phyloP scores from a whole-genome alignment of 805 yeast genomes.

The Wickerhamomyces silvicola region DNA sequence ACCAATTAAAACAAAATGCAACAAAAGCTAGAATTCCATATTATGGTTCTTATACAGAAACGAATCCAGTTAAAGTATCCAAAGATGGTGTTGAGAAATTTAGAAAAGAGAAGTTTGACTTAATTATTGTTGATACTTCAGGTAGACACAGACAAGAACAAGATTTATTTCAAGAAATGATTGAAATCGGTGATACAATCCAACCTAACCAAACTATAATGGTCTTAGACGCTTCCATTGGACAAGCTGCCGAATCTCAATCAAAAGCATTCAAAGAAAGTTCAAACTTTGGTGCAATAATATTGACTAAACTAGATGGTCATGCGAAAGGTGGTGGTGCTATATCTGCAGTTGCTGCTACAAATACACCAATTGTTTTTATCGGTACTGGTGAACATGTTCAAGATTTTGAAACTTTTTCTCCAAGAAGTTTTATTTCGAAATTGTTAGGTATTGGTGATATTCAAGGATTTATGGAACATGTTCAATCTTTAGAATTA shows the following conservation, averaged over 20 bases:
- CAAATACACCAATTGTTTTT: constrained; percentile 88
- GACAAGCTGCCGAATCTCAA: constrained; percentile 97
- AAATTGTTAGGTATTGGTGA: constrained; percentile 94
- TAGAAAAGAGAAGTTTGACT: constrained; percentile 84
- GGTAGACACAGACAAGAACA: constrained; percentile 97
- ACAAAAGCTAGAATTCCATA: constrained; percentile 91
- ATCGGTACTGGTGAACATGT: constrained; percentile 99
- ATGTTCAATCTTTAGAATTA: constrained; percentile 78
- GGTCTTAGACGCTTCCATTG: constrained; percentile 96
- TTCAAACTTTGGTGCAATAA: constrained; percentile 89
- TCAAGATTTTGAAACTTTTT: constrained; percentile 84
- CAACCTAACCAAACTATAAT: constrained; percentile 93
- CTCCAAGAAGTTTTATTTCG: constrained; percentile 86
- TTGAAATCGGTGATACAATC: constrained; percentile 83
- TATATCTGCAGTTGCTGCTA: constrained; percentile 95
- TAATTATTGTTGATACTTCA: constrained; percentile 94
- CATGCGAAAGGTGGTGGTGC: constrained; percentile 99
- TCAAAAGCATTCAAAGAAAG: constrained; percentile 91
- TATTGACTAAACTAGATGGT: constrained; percentile 95
- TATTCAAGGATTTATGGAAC: constrained; percentile 89
- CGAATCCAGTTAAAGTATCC: constrained; percentile 92
- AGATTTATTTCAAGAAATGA: constrained; percentile 88
- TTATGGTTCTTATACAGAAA: constrained; percentile 91
- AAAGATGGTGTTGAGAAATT: constrained; percentile 87
- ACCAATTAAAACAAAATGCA: constrained; percentile 95